Conservation (phyloP, 2,329 filamentous ascomycete genomes). For the Davidsoniella neocaledoniae region DNA sequence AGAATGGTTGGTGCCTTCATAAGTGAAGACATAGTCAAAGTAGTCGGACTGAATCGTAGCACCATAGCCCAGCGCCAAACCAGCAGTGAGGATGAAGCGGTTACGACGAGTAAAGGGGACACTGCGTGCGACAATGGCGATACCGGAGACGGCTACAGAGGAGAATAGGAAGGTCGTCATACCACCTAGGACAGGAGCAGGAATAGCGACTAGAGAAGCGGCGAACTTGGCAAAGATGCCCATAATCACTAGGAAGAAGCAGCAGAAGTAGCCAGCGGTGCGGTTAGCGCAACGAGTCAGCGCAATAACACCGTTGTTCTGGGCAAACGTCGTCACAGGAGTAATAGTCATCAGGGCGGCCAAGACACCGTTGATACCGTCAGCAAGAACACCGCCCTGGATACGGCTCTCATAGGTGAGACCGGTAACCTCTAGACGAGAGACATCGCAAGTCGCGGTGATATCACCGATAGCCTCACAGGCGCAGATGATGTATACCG, state of each 20-base stretch:
- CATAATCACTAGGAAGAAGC: conserved; percentile 62
- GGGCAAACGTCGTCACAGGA: conserved; percentile 64
- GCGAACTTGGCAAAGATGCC: conserved; percentile 74
- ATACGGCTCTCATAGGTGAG: conserved; percentile 57
- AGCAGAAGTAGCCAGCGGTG: conserved; percentile 63
- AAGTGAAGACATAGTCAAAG: conserved; percentile 57
- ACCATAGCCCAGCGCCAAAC: conserved; percentile 55
- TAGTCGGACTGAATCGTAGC: conserved; percentile 50
- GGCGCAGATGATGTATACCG: conserved; percentile 54
- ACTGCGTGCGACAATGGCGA: conserved; percentile 54
- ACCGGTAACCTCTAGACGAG: conserved; percentile 56
- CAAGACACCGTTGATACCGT: conserved; percentile 59
- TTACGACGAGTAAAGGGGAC: conserved; percentile 64
- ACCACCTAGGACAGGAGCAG: conserved; percentile 45
- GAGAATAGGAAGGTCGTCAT: conserved; percentile 72
- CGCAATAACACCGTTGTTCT: conserved; percentile 75
- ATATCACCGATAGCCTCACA: conserved; percentile 71
- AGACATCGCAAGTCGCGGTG: conserved; percentile 68
- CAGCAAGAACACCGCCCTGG: conserved; percentile 62
- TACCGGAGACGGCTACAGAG: conserved; percentile 59
- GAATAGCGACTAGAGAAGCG: conserved; percentile 61
- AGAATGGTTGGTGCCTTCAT: conserved; percentile 47
- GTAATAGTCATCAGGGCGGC: conserved; percentile 65
- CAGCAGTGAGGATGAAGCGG: conserved; percentile 64
- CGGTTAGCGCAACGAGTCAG: conserved; percentile 69